Percentiles rank a stretch among this genome's conserved stretches.
Conservation (phyloP, 257 asterid genomes). For the Lantana camara region DNA sequence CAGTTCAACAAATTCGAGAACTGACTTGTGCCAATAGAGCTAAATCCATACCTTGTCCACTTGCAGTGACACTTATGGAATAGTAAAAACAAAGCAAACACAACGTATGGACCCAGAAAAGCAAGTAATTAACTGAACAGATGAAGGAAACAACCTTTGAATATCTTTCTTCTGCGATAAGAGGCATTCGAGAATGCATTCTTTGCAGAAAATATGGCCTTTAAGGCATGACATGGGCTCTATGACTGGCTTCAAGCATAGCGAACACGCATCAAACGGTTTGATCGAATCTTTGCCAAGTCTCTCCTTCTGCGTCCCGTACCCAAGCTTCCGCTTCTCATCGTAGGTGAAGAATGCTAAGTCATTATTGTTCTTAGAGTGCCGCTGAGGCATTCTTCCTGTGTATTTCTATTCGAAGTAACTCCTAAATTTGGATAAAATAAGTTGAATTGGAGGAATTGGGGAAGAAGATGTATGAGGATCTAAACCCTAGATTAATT, state of each 20-base stretch:
- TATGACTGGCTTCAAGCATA: conserved; percentile 88
- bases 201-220: conserved; percentile 92
- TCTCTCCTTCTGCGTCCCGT: conserved; percentile 95
- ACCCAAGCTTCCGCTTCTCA: conserved; percentile 96
- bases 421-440: not conserved
- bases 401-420: too few species aligned
- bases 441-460: not conserved
- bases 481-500: conserved; percentile 24
- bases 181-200: conserved; percentile 88
- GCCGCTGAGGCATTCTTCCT: conserved; percentile 86
- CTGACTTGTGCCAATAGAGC: too few species aligned
- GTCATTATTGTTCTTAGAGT: conserved; percentile 97
- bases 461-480: not conserved
- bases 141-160: conserved; percentile 51
- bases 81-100: too few species aligned
- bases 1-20: too few species aligned
- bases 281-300: conserved; percentile 88
- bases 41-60: too few species aligned
- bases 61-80: too few species aligned
- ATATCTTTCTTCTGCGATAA: conserved; percentile 90
- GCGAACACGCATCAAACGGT: conserved; percentile 88
- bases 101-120: not conserved
- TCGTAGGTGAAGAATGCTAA: conserved; percentile 94
- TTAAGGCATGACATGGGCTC: conserved; percentile 86
- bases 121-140: not conserved